Base-by-base conservation (phyloP, 495 filamentous ascomycete genomes). In the Xylaria telfairii region DNA sequence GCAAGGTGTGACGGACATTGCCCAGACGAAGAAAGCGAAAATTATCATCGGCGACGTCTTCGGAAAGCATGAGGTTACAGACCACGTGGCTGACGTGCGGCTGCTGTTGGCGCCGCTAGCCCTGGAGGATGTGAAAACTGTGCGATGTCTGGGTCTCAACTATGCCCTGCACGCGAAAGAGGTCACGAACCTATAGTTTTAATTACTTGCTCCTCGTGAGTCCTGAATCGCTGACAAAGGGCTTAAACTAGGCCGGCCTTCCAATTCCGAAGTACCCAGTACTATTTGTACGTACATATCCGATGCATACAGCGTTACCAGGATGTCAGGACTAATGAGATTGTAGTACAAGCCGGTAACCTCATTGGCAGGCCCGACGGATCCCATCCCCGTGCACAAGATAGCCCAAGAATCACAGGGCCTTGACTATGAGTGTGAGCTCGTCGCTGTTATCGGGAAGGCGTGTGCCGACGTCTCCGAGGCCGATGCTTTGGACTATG, bases 361-460 rank as follows among this genome's bases (percentile, higher is more conserved):
- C 4, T 86, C 92, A 0, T 85, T 95, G 47, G 75, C 87, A 0
- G 92, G 92, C 0, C 93, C 92, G 3, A 84, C 76, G 24, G 92
- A 93, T 74, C 85, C 89, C 10, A 90, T 95, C 64, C 91, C 90
- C 12, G 81, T 94, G 19, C 83, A 88, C 69, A 73, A 72, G 61
- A 42, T 74, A 54, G 49, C 73, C 21, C 65, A 73, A 44, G 74
- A 77, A 68, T 73, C 76, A 1, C 67, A 76, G 44, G 91, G 92
- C 0, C 80, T 96, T 19, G 93, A 96, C 76, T 96, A 95, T 73
- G 93, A 96, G 78, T 93, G 91, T 77, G 93, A 97, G 79, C 86
- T 97, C 13, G 92, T 96, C 10, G 85, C 86, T 34, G 78, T 96
- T 3, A 95, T 96, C 72, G 92, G 92, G 19, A 92, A 91, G 79